A percentile compares a stretch with the other conserved stretches of the same genome.
These are phyloP conservation scores for Linaria vulgaris DNA, from an alignment of 257 asterid species.

Conservation along the genomic window DNA sequence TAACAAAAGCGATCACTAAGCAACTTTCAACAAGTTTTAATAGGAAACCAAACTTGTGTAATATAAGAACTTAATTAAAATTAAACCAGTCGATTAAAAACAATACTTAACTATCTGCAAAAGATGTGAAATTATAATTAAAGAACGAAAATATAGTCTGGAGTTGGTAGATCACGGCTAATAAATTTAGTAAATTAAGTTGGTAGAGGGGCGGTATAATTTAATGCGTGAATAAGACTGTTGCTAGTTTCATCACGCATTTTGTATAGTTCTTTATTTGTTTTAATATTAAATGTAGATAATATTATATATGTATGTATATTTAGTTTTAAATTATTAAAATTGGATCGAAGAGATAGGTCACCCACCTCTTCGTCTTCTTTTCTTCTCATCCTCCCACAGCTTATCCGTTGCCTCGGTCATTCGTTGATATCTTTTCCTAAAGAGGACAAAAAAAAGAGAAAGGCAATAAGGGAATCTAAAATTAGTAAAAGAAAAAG, in stretches of 20 bases:
- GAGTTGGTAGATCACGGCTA: constrained; percentile 59
- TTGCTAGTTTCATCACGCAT: constrained; percentile 40
- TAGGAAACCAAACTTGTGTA: constrained; percentile 23
- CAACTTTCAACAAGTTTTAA: constrained; percentile 34
- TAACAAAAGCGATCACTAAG: no score
- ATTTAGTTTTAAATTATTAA: constrained; percentile 8
- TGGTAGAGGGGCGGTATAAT: constrained; percentile 47
- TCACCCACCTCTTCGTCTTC: constrained; percentile 42
- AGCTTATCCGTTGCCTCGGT: constrained; percentile 57
- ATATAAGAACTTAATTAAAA: neutral
- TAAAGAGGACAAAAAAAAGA: constrained; percentile 36
- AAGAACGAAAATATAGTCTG: constrained; percentile 7
- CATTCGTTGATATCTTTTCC: constrained; percentile 33
- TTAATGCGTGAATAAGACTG: constrained; percentile 24
- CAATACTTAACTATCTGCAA: no score
- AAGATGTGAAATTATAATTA: no score
- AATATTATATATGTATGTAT: neutral
- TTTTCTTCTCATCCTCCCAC: constrained; percentile 69
- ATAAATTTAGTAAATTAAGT: constrained; percentile 49
- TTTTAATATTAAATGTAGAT: no score
- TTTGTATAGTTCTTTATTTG: constrained; percentile 29
- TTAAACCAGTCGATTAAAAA: no score
- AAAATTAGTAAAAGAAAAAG: constrained; percentile 33
- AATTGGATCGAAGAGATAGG: constrained; percentile 45
- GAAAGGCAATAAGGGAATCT: constrained; percentile 37